Conservation (phyloP, 805 yeast genomes). For the Cyberlindnera xishuangbannaensis region DNA sequence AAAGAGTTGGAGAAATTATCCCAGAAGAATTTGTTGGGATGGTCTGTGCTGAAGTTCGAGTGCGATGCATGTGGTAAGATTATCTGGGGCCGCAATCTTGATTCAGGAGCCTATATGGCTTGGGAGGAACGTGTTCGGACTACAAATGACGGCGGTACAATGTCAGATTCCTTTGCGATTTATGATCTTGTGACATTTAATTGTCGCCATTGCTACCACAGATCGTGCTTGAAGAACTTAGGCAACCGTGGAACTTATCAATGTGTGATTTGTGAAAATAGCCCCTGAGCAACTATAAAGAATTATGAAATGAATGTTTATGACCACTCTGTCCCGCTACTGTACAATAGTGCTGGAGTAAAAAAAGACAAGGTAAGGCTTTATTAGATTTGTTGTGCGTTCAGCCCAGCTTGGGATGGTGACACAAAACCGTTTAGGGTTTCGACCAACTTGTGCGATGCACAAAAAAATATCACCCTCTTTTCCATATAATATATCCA, state of each 20-base stretch:
- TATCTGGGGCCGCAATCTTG: conserved; percentile 63
- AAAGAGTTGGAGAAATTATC: conserved; percentile 39
- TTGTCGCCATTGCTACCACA: conserved; percentile 65
- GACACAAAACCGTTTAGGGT: too few species aligned
- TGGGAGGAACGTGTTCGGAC: conserved; percentile 47
- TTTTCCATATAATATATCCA: too few species aligned
- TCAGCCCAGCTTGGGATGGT: too few species aligned
- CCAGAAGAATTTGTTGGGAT: conserved; percentile 46
- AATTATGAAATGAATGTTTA: too few species aligned
- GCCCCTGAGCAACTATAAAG: background rate
- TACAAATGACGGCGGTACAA: background rate
- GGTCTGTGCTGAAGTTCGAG: conserved; percentile 49
- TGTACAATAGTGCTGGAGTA: too few species aligned
- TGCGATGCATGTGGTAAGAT: conserved; percentile 76
- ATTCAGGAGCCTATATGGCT: conserved; percentile 40
- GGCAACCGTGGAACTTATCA: conserved; percentile 28
- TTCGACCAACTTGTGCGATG: too few species aligned
- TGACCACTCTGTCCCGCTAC: too few species aligned
- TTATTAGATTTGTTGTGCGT: too few species aligned
- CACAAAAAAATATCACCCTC: too few species aligned
- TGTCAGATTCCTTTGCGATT: background rate
- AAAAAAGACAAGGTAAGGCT: too few species aligned
- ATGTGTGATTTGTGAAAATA: conserved; percentile 38
- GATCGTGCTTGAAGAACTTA: conserved; percentile 46
- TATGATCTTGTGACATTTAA: conserved; percentile 46